Percentiles rank a stretch among this genome's conserved stretches.
These are phyloP conservation scores for Tylopilus subfusipes DNA, from an alignment of 768 basidiomycete genomes.

Conservation along the genomic window DNA sequence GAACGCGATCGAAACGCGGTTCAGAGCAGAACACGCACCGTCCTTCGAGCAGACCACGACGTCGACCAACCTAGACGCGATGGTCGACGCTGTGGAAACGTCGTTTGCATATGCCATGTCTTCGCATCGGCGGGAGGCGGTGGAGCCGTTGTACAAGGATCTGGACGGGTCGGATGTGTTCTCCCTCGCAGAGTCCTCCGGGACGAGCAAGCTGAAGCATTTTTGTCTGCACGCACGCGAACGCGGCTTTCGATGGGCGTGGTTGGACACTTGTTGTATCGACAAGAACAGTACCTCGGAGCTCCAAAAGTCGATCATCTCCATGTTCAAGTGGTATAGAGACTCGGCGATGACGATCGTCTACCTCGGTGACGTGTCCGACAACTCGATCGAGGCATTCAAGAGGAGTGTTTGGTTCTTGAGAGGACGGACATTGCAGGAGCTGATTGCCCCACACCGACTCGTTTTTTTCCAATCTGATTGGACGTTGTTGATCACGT, in stretches of 20 bases:
- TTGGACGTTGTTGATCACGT: conserved; percentile 19
- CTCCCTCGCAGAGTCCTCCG: conserved; percentile 12
- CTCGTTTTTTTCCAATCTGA: conserved; percentile 24
- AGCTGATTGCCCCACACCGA: conserved; percentile 25
- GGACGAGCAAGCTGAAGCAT: conserved; percentile 12
- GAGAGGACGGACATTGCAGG: too few species aligned
- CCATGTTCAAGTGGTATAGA: conserved; percentile 32
- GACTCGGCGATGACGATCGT: conserved; percentile 25
- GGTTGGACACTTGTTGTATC: conserved; percentile 31
- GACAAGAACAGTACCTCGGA: conserved; percentile 29
- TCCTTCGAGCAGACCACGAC: conserved; percentile 11
- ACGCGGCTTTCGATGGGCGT: conserved; percentile 24
- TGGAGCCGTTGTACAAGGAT: conserved; percentile 17
- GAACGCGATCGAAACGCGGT: conserved; percentile 13
- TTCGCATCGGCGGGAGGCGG: conserved; percentile 22
- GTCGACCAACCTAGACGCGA: not conserved
- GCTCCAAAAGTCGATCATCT: conserved; percentile 27
- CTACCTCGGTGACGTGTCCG: conserved; percentile 20
- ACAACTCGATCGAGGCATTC: conserved; percentile 13
- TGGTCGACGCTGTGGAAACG: conserved; percentile 6
- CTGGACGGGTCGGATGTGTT: conserved; percentile 16
- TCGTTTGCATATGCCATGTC: conserved; percentile 24
- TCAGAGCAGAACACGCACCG: conserved; percentile 10
- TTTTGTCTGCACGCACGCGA: conserved; percentile 20
- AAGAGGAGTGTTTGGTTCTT: conserved; percentile 24